Evolutionary conservation across 805 yeast genomes (phyloP).

Genomic region (Zygotorulaspora danielsina): DNA sequence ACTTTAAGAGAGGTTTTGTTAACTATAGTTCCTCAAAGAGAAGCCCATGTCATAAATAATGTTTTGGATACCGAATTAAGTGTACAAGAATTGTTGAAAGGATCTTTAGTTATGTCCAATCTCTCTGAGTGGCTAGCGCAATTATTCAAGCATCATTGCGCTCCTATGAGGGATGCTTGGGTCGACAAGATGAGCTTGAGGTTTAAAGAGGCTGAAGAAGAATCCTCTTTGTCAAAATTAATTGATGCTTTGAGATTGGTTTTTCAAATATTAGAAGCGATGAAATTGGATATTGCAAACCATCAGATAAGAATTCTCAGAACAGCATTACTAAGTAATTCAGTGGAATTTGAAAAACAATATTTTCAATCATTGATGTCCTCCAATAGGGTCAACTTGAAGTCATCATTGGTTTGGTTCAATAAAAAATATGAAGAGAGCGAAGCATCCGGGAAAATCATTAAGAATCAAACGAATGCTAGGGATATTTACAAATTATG

Average conservation of each 20-base stretch:
- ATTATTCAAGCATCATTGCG: slow-evolving; percentile 84
- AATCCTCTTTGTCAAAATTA: slow-evolving; percentile 45
- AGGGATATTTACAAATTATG: slow-evolving; percentile 39
- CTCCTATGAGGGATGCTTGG: slow-evolving; percentile 92
- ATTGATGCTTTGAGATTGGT: slow-evolving; percentile 74
- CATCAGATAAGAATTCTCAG: slow-evolving; percentile 85
- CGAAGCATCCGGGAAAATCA: slow-evolving; percentile 17
- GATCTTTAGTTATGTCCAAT: slow-evolving; percentile 67
- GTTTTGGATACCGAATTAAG: slow-evolving; percentile 72
- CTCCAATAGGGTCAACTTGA: slow-evolving; percentile 54
- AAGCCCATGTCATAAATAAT: slow-evolving; percentile 59
- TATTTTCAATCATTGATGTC: slow-evolving; percentile 50
- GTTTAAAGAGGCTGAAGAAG: slow-evolving; percentile 44
- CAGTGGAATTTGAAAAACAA: slow-evolving; percentile 84
- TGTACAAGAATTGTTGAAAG: slow-evolving; percentile 66
- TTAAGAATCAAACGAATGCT: slow-evolving; percentile 5
- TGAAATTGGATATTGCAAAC: slow-evolving; percentile 93
- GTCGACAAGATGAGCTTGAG: slow-evolving; percentile 73
- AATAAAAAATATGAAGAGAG: slow-evolving; percentile 33
- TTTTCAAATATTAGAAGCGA: slow-evolving; percentile 82
- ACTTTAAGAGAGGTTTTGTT: slow-evolving; percentile 75
- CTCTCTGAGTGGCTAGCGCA: slow-evolving; percentile 71
- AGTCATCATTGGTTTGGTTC: slow-evolving; percentile 66
- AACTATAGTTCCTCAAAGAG: slow-evolving; percentile 72
- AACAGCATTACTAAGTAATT: slow-evolving; percentile 79